Base-by-base conservation (phyloP, 2,329 filamentous ascomycete genomes). In the Biscogniauxia mediterranea region DNA sequence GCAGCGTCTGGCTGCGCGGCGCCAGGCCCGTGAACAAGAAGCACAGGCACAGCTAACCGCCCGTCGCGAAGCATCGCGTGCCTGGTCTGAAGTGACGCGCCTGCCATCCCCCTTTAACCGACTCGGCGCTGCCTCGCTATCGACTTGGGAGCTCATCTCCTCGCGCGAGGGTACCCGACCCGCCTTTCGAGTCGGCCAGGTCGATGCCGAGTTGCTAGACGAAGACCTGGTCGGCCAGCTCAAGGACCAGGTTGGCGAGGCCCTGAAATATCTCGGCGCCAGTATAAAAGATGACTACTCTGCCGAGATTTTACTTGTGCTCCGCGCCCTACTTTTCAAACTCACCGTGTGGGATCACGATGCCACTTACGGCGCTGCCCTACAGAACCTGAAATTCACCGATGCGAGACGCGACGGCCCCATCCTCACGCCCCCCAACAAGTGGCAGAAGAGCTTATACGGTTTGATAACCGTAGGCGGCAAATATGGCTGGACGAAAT, bases 281-380 rank as follows among this genome's bases (percentile, higher is more conserved):
- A 80, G 93, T 74, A 77, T 96, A 52, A 86, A 90, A 61, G 92
- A 97, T 74, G 91, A 96, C 71, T 97, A 92, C 88, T 88, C 88
- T 15, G 83, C 91, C 57, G 95, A 98, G 78, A 94, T 98, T 58
- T 82, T 90, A 64, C 82, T 97, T 26, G 84, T 81, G 0, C 81
- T 99, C 59, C 84, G 94, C 54, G 86, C 89, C 1, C 80, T 93
- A 2, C 80, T 99, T 7, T 99, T 97, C 82, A 99, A 99, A 77
- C 84, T 99, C 64, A 92, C 91, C 17, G 89, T 99, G 61, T 99
- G 95, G 95, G 93, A 98, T 75, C 92, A 97, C 75, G 89, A 97
- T 75, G 92, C 95, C 49, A 96, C 91, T 5, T 98, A 99, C 76
- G 95, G 95, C 62, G 95, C 95, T 11, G 89, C 92, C 42, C 81